Base-by-base conservation (phyloP, 352 stramenopile species). In the Phytopythium ostracodes region DNA sequence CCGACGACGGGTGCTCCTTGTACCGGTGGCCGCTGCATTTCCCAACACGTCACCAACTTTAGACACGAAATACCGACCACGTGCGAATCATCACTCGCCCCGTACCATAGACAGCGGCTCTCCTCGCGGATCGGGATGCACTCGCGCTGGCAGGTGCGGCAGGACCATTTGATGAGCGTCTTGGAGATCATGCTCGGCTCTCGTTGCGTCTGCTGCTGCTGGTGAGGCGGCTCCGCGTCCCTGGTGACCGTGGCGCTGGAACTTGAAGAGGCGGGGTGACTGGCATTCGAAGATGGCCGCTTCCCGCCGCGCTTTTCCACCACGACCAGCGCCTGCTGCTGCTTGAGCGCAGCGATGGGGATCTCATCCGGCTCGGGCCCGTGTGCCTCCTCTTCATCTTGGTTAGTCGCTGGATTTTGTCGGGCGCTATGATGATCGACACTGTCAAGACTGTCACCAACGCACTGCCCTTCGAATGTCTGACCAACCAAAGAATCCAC, bases 121-220 rank as follows among this genome's bases (percentile, higher is more conserved):
- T 91, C 81, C 56, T 93, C 80, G 8, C 84, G 78, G 42, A 94
- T 60, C 11, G 84, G 80, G 50, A 93, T 90, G 62, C 84, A 91
- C 62, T 94, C 84, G 36, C 76, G 76, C 27, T 91, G 56, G 67
- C 82, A 93, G 18, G 46, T 56, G 18, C 43, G 60, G 60, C 86
- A 93, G 4, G 62, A 80, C 84, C 81, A 93, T 49, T 87, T 77
- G n/a, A 87, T 75, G 5, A 84, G 56, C 25, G 72, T 67, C 49
- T 89, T 84, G 27, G 53, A 79, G 42, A 62, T 58, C 52, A 22
- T 56, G 36, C 44, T 64, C 31, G 27, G 47, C 24, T 29, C 31
- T 27, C 49, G 18, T 15, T 17, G 43, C 22, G 22, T 14, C 4
- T 42, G 14, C 17, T 31, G 22, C 4, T 42, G 14, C 17, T 31